phyloP scores from a whole-genome alignment of 345 rosid genomes.

The Ailanthus altissimus region DNA sequence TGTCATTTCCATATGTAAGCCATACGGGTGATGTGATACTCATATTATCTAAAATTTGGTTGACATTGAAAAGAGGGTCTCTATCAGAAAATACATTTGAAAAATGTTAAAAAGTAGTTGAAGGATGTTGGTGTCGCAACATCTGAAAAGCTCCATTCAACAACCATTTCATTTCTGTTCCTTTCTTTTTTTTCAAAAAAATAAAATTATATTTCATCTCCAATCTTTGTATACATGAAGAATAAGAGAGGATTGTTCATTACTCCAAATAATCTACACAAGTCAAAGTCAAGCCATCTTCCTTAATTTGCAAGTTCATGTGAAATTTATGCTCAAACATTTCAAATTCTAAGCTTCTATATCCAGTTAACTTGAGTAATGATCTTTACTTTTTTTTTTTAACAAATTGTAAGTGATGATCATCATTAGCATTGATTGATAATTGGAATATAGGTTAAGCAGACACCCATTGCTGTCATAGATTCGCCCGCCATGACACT shows the following conservation, averaged over 20 bases:
- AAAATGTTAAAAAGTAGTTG: neutral
- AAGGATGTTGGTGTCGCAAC: conserved; percentile 24
- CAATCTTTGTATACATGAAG: neutral
- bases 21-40: neutral
- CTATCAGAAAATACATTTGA: neutral
- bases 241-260: neutral
- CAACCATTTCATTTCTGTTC: neutral
- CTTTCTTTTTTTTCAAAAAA: neutral
- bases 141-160: conserved; percentile 31
- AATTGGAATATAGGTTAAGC: neutral
- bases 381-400: neutral
- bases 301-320: conserved; percentile 19
- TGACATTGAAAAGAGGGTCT: neutral
- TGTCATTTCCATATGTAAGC: neutral
- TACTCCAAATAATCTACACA: neutral
- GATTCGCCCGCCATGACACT: too few species aligned
- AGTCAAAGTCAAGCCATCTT: conserved; percentile 4
- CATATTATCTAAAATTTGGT: neutral
- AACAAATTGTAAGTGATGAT: neutral
- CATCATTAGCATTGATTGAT: neutral
- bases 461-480: neutral
- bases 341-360: neutral
- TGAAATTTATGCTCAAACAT: neutral
- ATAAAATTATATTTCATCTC: neutral
- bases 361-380: neutral